Base-by-base conservation (phyloP, 352 stramenopile genomes). In the Plasmopara muralis region DNA sequence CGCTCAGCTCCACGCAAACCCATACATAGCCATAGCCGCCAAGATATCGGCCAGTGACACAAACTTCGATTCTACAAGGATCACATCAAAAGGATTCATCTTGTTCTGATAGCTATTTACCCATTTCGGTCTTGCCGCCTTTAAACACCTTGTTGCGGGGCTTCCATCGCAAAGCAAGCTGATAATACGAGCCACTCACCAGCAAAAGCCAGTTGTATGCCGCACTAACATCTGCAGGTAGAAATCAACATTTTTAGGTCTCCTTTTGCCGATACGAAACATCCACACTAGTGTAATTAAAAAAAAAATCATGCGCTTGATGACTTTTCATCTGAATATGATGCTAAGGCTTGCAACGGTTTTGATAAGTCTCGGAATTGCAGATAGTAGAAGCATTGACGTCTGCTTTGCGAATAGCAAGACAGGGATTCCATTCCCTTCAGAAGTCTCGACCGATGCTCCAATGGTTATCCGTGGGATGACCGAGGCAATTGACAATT, bases 151-250 rank as follows among this genome's bases (percentile, higher is more conserved):
- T 57, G 13, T 4, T 5, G 18, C n/a, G 47, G 52, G 20, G 74
- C 49, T 9, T 76, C 57, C 14, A 85, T 13, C 15, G 72, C 64
- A 54, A 85, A 89, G 33, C 75, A 50, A 86, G 72, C 38, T 72
- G 65, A 15, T 82, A 83, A 58, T 68, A 79, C 28, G 68, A 60
- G 16, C 49, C 64, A 5, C 48, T 68, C 48, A 60, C 61, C 44
- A 85, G 49, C 14, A 74, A 78, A 7, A 86, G 59, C 83, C 83
- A 91, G 41, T 80, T 91, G 52, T 93, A 93, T 2, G 63, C 57
- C 4, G 69, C 51, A 43, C 50, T 55, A 30, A 55, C 47, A 33
- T 72, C 50, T 16, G 58, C 38, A 37, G 39, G n/a, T 14, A 89
- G 29, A 13, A 53, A 31, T 8, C 88, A 64, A 25, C 65, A 68